Evolutionary conservation across 805 yeast genomes (phyloP).

Genomic region (Metschnikowia reukaufii): DNA sequence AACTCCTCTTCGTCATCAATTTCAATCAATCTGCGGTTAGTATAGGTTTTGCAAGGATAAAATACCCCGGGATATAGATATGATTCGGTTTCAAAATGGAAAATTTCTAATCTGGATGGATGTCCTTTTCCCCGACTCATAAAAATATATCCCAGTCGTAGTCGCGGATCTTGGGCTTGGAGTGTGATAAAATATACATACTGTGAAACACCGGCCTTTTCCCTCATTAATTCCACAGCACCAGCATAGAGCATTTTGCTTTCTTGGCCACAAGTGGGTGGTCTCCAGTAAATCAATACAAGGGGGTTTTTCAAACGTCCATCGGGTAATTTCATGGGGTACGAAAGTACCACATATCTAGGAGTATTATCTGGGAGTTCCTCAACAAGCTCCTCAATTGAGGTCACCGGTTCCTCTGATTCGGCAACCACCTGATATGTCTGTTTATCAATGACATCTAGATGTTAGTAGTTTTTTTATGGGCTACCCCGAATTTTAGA

Average conservation of each 20-base stretch:
- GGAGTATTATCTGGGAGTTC: slow-evolving; percentile 83
- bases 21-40: slow-evolving; percentile 51
- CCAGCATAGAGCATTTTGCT: slow-evolving; percentile 89
- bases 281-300: slow-evolving; percentile 83
- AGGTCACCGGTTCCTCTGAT: slow-evolving; percentile 45
- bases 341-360: slow-evolving; percentile 70
- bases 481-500: too few species aligned
- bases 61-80: too few species aligned
- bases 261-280: slow-evolving; percentile 81
- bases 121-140: too few species aligned
- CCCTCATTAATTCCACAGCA: slow-evolving; percentile 76
- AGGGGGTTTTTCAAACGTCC: slow-evolving; percentile 75
- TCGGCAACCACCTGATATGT: slow-evolving; percentile 53
- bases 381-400: slow-evolving; percentile 65
- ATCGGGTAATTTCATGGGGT: slow-evolving; percentile 67
- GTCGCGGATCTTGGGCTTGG: too few species aligned
- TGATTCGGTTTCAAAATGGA: too few species aligned
- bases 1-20: slow-evolving; percentile 70
- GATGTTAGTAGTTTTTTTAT: slow-evolving; percentile 6
- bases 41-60: slow-evolving; percentile 12
- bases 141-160: neutral
- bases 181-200: slow-evolving; percentile 34
- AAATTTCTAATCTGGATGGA: too few species aligned
- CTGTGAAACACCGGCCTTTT: slow-evolving; percentile 74
- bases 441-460: slow-evolving; percentile 55